Evolutionary conservation across 192 early-diverging fungal genomes (phyloP), one percentile per base, ranked within the genome.

Genomic region (Coemansia sp.): DNA sequence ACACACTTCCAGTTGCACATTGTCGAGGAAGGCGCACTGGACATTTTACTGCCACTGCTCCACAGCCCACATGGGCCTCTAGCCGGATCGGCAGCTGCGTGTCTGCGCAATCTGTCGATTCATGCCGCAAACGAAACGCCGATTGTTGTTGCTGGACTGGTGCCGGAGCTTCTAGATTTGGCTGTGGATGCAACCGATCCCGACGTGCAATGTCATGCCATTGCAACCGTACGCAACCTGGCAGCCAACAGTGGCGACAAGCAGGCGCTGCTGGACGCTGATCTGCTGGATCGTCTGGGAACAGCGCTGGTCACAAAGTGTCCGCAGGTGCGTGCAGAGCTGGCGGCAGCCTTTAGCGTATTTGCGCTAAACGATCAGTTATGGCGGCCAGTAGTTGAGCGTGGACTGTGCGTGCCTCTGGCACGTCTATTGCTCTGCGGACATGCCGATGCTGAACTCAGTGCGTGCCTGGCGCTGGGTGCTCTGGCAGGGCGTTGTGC

Each of bases 21-120:
- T 63, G 90, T 93, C 2, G 70, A 77, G 3, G 71, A 79, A 7
- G 81, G 85, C 38, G 92, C 84, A 1, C 68, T 93, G 46, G 74
- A 85, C 0, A 82, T 84, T 11, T 70, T 93, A 6, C 67, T 86
- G 10, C 78, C 82, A 33, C 82, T 90, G 26, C 61, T 92, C 31
- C 77, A 83, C 58, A 87, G 89, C 3, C 26, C 71, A 2, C 72
- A 81, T 9, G 84, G 83, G 42, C 68, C 82, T 18, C 83, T 89
- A 37, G 73, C 89, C 43, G 82, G 83, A 7, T 67, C 90, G 2
- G 89, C 92, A 0, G 87, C 90, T 0, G 90, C 92, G 2, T 93
- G 91, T 47, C 81, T 94, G 49, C 87, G 92, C 56, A 94, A 94
- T 65, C 83, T 94, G 45, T 92, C 91, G 19, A 92, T 94, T 33